phyloP scores from a whole-genome alignment of 768 basidiomycete species.

The Mycena vitilis region DNA sequence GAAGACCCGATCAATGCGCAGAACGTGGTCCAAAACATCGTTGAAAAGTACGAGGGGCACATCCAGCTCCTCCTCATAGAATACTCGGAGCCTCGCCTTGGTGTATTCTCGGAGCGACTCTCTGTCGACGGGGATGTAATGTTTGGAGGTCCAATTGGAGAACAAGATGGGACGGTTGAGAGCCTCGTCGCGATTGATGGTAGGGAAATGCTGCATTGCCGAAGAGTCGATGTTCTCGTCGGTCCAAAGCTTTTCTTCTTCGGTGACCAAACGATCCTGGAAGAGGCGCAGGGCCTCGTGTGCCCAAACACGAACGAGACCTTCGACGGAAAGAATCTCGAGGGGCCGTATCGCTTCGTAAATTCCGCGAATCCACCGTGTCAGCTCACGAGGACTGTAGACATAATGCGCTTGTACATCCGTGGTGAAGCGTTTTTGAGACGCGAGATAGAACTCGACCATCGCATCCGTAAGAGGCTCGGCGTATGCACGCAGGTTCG shows the following conservation, averaged over 20 bases:
- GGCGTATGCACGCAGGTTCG: slow-evolving; percentile 91
- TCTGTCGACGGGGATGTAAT: slow-evolving; percentile 95
- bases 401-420: slow-evolving; percentile 99
- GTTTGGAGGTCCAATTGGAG: slow-evolving; percentile 99
- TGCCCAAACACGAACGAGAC: slow-evolving; percentile 96
- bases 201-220: slow-evolving; percentile 93
- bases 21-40: slow-evolving; percentile 97
- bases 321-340: slow-evolving; percentile 93
- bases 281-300: slow-evolving; percentile 97
- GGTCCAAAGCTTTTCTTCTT: slow-evolving; percentile 95
- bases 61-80: slow-evolving; percentile 98
- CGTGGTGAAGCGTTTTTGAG: slow-evolving; percentile 94
- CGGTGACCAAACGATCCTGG: slow-evolving; percentile 95
- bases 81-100: slow-evolving; percentile 96
- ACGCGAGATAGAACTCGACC: slow-evolving; percentile 95
- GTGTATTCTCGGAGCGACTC: slow-evolving; percentile 95
- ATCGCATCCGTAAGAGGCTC: slow-evolving; percentile 97
- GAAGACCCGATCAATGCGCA: slow-evolving; percentile 98
- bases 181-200: slow-evolving; percentile 88
- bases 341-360: slow-evolving; percentile 96
- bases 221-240: slow-evolving; percentile 89
- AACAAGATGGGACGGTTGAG: slow-evolving; percentile 91
- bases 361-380: slow-evolving; percentile 96
- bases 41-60: slow-evolving; percentile 98
- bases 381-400: slow-evolving; percentile 98